Evolutionary conservation across 441 rosid genomes (phyloP), one percentile per base, ranked within the genome.

Genomic region (Breynia disticha): DNA sequence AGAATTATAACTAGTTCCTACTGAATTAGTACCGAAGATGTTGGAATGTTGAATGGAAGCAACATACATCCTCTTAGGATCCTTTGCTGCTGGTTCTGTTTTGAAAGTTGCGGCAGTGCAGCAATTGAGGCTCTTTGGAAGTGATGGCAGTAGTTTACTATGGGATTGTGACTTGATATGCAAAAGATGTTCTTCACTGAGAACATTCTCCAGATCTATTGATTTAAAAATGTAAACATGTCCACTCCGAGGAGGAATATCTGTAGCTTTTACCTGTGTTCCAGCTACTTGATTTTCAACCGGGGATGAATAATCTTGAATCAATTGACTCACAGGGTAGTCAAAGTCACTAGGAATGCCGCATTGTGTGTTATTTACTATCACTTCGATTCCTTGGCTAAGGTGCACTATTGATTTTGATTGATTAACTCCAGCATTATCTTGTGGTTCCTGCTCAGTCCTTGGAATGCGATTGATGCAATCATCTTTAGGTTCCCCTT

Each of bases 1-100:
- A 54, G 57, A 69, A 65, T 72, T 69, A 50, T 78, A 78, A 43
- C 52, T 70, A 61, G 67, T 22, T 28, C 75, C 85, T 16, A 9
- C 37, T 12, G 16, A 50, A n/a, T 50, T 20, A 2, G 17, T 50
- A 66, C 61, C 62, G 54, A 67, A 17, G 17, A n/a, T 46, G 7
- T 70, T 50, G 41, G 59, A 68, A 61, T 73, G 67, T 59, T 63
- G 69, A 59, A 41, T 35, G 7, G 50, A 50, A 18, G 14, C 55
- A 51, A 56, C 57, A 45, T 46, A 41, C 59, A 53, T 64, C 48
- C 66, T 62, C 51, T 70, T 65, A 61, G 73, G 49, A 50, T 62
- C 65, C 43, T 65, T 71, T 51, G 66, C 68, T 59, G 55, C 72
- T 52, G 52, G 59, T 62, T 64, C 76, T 56, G 55, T 58, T 4